phyloP scores from a whole-genome alignment of 129 eudicot genomes.

The Lonicera japonica region DNA sequence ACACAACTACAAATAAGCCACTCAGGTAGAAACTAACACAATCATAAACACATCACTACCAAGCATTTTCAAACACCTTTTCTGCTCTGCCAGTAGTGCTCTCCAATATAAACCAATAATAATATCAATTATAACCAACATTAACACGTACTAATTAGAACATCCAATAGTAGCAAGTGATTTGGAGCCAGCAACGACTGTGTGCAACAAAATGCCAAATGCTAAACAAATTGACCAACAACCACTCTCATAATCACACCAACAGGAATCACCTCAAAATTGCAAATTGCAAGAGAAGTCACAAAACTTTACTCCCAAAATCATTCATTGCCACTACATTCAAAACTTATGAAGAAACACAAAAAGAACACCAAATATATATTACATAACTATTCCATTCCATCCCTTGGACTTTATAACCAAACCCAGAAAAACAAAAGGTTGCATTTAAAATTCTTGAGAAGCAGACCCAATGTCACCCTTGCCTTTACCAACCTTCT shows the following conservation, averaged over 20 bases:
- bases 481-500: constrained; percentile 19
- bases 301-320: too few species aligned
- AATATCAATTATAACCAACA: too few species aligned
- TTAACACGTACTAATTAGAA: too few species aligned
- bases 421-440: background rate
- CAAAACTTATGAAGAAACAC: background rate
- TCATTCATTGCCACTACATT: background rate
- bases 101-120: too few species aligned
- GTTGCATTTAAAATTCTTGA: constrained; percentile 18
- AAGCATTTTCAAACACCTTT: constrained; percentile 21
- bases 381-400: background rate
- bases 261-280: too few species aligned
- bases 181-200: too few species aligned
- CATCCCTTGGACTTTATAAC: background rate
- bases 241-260: too few species aligned
- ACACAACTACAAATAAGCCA: constrained; percentile 2
- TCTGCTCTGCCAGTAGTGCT: too few species aligned
- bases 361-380: background rate
- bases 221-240: too few species aligned
- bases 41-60: constrained; percentile 12
- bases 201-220: too few species aligned
- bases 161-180: too few species aligned
- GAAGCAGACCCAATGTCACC: constrained; percentile 32
- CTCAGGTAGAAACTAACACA: constrained; percentile 5
- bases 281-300: too few species aligned